Evolutionary conservation across 768 basidiomycete genomes (phyloP).

Genomic region (Serendipita sp.): DNA sequence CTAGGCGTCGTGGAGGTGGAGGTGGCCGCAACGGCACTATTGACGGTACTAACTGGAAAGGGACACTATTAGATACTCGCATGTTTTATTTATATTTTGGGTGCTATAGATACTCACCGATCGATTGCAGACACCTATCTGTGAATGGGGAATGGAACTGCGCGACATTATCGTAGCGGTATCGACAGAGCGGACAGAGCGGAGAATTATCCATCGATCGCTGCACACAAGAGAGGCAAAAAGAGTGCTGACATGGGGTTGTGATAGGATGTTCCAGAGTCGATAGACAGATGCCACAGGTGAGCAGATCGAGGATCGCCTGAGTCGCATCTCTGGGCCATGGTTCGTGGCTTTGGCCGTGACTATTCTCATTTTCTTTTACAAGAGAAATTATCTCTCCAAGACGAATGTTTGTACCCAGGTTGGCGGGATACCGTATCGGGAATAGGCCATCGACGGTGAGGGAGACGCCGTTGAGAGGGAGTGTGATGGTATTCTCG

Average conservation of each 20-base stretch:
- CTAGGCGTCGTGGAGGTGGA: conserved; percentile 22
- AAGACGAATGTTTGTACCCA: background rate
- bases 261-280: conserved; percentile 77
- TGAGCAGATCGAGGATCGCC: conserved; percentile 39
- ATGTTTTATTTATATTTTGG: conserved; percentile 8
- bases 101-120: conserved; percentile 28
- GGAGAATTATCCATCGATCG: conserved; percentile 75
- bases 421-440: conserved; percentile 5
- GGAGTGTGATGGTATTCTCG: background rate
- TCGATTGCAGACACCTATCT: conserved; percentile 39
- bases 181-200: conserved; percentile 75
- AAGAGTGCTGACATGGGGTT: conserved; percentile 92
- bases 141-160: conserved; percentile 46
- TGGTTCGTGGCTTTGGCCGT: background rate
- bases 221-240: conserved; percentile 77
- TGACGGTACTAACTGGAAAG: conserved; percentile 6
- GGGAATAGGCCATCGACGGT: too few relatives aligned
- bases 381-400: background rate
- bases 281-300: conserved; percentile 83
- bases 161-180: conserved; percentile 52
- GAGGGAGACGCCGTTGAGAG: background rate
- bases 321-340: background rate
- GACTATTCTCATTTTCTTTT: background rate
- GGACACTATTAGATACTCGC: conserved; percentile 10
- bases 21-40: background rate